A percentile compares a stretch with the other conserved stretches of the same genome.
phyloP scores from a whole-genome alignment of 768 basidiomycete species.

The Paxillus rubicundulus region DNA sequence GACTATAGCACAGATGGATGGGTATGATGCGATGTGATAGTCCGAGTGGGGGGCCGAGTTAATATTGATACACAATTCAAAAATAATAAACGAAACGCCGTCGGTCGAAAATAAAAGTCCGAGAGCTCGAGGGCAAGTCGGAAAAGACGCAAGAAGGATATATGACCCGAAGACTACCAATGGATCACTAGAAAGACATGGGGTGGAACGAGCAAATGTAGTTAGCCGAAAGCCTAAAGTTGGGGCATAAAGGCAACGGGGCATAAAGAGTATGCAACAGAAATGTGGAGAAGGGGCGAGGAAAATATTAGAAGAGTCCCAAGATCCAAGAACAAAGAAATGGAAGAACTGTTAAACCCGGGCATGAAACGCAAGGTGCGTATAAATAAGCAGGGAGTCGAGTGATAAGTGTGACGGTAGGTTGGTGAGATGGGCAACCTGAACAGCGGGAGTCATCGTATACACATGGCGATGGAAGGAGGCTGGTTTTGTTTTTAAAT shows the following conservation, averaged over 20 bases:
- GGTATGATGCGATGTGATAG: slow-evolving; percentile 34
- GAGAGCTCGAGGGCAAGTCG: not conserved
- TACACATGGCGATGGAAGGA: slow-evolving; percentile 33
- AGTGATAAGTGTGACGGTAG: slow-evolving; percentile 19
- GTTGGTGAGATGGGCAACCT: slow-evolving; percentile 24
- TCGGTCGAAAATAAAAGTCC: not conserved
- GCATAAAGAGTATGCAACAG: slow-evolving; percentile 14
- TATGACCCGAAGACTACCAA: slow-evolving; percentile 16
- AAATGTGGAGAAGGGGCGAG: slow-evolving; percentile 4
- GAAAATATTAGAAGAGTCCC: slow-evolving; percentile 32
- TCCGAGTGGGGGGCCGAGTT: slow-evolving; percentile 30
- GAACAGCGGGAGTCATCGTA: slow-evolving; percentile 25
- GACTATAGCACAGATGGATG: slow-evolving; percentile 25
- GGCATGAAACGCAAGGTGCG: slow-evolving; percentile 21
- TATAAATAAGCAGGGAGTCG: slow-evolving; percentile 33
- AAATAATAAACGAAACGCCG: not conserved
- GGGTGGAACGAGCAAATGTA: slow-evolving; percentile 18
- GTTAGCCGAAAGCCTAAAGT: slow-evolving; percentile 20
- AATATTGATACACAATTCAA: slow-evolving; percentile 33
- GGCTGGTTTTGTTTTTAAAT: slow-evolving; percentile 26
- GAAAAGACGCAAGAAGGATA: slow-evolving; percentile 9
- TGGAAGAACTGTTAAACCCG: slow-evolving; percentile 28
- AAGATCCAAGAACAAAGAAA: slow-evolving; percentile 43
- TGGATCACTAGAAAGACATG: slow-evolving; percentile 30
- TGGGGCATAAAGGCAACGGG: slow-evolving; percentile 14